Evolutionary conservation across 768 basidiomycete species (phyloP), one percentile per base, ranked within the genome.

Genomic region (Lentinula sp.): DNA sequence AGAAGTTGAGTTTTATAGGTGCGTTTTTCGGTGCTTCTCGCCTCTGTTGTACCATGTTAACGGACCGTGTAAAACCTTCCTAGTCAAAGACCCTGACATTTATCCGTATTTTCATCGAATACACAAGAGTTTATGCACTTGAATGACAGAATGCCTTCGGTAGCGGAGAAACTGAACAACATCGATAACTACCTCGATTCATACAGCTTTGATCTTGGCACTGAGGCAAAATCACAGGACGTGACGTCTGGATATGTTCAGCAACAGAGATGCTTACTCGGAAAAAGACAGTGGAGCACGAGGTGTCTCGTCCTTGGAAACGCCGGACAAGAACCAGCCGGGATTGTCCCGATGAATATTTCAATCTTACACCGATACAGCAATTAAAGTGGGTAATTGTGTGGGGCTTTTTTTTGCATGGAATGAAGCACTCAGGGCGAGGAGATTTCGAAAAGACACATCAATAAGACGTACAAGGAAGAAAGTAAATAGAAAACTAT

Each of bases 91-190:
- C 51, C 16, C 28, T 16, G 10, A 31, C 18, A 45, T 28, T 57
- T 43, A 57, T 57, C 56, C 56, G 56, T 32, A 35, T 57, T 39
- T 57, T 57, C 56, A 46, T 43, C 56, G 37, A 45, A 55, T 37
- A 32, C 0, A 21, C 16, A 15, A 21, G 5, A 51, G 10, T 6
- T 32, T 13, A 37, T 37, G 15, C 15, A 37, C 34, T 37, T 2
- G 4, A 54, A 40, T 18, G 10, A 10, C 28, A 43, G 16, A 31
- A 46, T 28, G 21, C 23, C 34, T 45, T 45, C 16, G 45, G 18
- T 32, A 35, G 56, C 56, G 56, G 56, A 57, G 42, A 43, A 57
- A 57, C 45, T 57, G 56, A 16, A 23, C 39, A 7, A 16, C 1
- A 54, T 40, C 53, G 21, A 32, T 39, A 23, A 34, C 53, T 54